Percentiles rank a stretch among this genome's conserved stretches.
Evolutionary conservation across 129 eudicot genomes (phyloP).

Genomic region (Flaveria ramosissima): DNA sequence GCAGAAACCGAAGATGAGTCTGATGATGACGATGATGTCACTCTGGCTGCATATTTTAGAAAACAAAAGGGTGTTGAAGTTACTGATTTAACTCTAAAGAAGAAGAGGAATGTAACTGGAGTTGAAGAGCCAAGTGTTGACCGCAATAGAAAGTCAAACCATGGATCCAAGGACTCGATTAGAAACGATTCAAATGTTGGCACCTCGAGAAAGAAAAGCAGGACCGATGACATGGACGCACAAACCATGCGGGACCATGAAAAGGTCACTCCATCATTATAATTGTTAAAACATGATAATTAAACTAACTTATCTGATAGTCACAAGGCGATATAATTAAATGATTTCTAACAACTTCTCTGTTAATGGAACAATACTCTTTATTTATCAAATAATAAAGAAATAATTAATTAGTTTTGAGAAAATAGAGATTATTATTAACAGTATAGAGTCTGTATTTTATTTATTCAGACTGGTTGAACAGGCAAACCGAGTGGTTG

Average conservation of each 20-base stretch:
- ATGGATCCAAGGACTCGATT: not conserved
- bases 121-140: conserved; percentile 23
- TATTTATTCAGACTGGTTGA: too few species aligned
- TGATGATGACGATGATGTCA: conserved; percentile 31
- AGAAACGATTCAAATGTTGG: not conserved
- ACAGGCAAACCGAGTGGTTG: too few species aligned
- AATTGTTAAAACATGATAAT: not conserved
- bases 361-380: too few species aligned
- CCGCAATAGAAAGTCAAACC: conserved; percentile 24
- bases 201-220: conserved; percentile 5
- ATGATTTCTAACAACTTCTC: too few species aligned
- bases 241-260: not conserved
- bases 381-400: too few species aligned
- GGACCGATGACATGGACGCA: not conserved
- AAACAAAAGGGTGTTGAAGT: conserved; percentile 25
- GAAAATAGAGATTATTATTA: too few species aligned
- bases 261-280: conserved; percentile 6
- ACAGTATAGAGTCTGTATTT: too few species aligned
- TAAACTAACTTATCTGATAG: too few species aligned
- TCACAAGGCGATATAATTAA: too few species aligned
- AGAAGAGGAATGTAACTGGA: conserved; percentile 18
- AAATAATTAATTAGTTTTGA: too few species aligned
- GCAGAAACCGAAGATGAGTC: conserved; percentile 35
- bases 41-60: conserved; percentile 27
- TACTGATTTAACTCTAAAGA: not conserved